Evolutionary conservation across 495 filamentous ascomycete genomes (phyloP).

Genomic region (Lophiotrema nucula): DNA sequence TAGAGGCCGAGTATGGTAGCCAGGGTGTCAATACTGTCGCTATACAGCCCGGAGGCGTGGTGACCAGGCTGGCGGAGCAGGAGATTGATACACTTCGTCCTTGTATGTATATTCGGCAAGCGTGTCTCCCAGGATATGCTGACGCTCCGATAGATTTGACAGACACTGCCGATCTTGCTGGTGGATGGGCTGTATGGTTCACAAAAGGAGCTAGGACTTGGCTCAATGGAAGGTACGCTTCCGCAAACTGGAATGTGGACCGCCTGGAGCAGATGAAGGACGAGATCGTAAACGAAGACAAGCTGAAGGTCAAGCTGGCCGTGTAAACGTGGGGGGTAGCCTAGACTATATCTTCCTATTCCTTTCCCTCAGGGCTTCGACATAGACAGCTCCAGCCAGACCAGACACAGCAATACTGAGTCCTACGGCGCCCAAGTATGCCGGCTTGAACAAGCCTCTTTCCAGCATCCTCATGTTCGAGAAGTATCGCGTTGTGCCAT

Average conservation of each 20-base stretch:
- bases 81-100: not conserved
- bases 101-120: not conserved
- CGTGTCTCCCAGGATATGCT: too few species aligned
- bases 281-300: constrained; percentile 34
- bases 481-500: constrained; percentile 38
- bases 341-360: not conserved
- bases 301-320: constrained; percentile 32
- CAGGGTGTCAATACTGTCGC: constrained; percentile 49
- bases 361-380: constrained; percentile 7
- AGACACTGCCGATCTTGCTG: constrained; percentile 48
- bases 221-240: constrained; percentile 52
- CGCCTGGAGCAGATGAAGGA: constrained; percentile 34
- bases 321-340: too few species aligned
- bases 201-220: constrained; percentile 49
- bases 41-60: constrained; percentile 53
- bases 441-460: constrained; percentile 33
- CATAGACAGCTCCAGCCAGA: constrained; percentile 12
- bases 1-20: constrained; percentile 45
- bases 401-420: constrained; percentile 3
- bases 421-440: constrained; percentile 7
- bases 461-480: constrained; percentile 29
- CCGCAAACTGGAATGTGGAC: constrained; percentile 35
- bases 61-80: constrained; percentile 44
- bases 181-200: constrained; percentile 52
- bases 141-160: constrained; percentile 35